Base-by-base conservation (phyloP, 2,329 filamentous ascomycete genomes). In the Davidsoniella eucalypti region DNA sequence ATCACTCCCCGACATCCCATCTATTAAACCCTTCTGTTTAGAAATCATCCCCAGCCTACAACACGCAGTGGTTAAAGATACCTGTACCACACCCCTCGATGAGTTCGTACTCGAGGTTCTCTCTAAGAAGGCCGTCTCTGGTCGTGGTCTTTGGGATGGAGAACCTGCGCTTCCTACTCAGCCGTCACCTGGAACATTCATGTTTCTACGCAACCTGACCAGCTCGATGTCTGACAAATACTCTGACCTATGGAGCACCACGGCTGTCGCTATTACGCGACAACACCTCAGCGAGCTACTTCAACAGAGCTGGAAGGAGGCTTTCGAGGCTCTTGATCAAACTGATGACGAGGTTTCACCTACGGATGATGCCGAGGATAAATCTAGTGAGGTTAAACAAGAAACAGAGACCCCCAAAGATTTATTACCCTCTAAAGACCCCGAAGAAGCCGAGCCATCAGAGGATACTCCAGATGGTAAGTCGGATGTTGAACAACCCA, bases 71-170 rank as follows among this genome's bases (percentile, higher is more conserved):
- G 78, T 76, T 0, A 59, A 60, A 2, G 65, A 72, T 25, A 71
- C 83, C 1, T 67, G 72, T 0, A 58, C 63, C 10, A 60, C 67
- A 0, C 67, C 76, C 0, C 58, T 83, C 33, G 63, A 72, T 48
- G 60, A 69, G 47, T 69, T 80, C 47, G 56, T 62, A 1, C 60
- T 61, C n/a, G 59, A 60, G 2, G 61, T 66, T 0, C 61, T 73
- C 39, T 62, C 67, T 1, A 62, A 65, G 44, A 72, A 66, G 50
- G 65, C 59, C 25, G 71, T 84, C 0, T 70, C 72, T 2, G 79
- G 81, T 5, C 72, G 79, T 47, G 71, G 75, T 0, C 68, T 95
- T 0, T 95, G 88, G 88, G 87, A 93, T 60, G 84, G 84, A 0
- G 69, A 76, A 37, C 84, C 84, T 0, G 69, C 77, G 23, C 62